Percentiles rank a stretch among this genome's conserved stretches.
phyloP scores from a whole-genome alignment of 352 stramenopile genomes.

The Phytophthora cryptogea region DNA sequence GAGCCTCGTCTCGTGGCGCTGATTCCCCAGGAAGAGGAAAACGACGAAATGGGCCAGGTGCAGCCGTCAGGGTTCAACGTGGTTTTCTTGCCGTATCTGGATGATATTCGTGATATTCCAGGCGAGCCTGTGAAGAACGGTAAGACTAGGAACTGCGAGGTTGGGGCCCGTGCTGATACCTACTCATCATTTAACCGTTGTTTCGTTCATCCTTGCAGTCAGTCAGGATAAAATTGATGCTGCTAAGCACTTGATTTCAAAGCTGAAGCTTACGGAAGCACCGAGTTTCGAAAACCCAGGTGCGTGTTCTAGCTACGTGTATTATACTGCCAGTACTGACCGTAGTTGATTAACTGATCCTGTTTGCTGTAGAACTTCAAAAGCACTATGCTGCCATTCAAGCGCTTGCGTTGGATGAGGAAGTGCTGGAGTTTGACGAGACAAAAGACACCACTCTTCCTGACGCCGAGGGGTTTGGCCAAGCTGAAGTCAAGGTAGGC shows the following conservation, averaged over 20 bases:
- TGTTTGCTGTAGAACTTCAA: constrained; percentile 60
- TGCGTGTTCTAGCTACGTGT: constrained; percentile 14
- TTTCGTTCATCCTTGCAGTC: constrained; percentile 24
- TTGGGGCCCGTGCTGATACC: constrained; percentile 5
- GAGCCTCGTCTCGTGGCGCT: constrained; percentile 78
- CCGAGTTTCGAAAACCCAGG: constrained; percentile 86
- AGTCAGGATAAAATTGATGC: constrained; percentile 60
- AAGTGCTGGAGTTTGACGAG: constrained; percentile 79
- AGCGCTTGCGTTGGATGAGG: constrained; percentile 73
- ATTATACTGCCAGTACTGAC: neutral
- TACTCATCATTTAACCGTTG: constrained; percentile 3
- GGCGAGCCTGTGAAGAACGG: constrained; percentile 44
- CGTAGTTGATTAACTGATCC: constrained; percentile 1
- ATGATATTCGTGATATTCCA: constrained; percentile 79
- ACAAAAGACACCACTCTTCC: constrained; percentile 76
- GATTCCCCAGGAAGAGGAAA: constrained; percentile 74
- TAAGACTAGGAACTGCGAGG: constrained; percentile 12
- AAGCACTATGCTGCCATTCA: constrained; percentile 86
- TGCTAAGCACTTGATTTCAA: constrained; percentile 70
- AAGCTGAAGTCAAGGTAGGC: constrained; percentile 69
- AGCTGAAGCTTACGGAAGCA: constrained; percentile 70
- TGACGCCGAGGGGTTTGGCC: constrained; percentile 68
- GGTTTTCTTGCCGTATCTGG: constrained; percentile 79
- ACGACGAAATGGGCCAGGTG: constrained; percentile 80
- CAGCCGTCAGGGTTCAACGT: constrained; percentile 79